These are phyloP conservation scores for Thinopyrum elongatum DNA, from an alignment of 176 grass and related monocot genomes.

Conservation along the genomic window DNA sequence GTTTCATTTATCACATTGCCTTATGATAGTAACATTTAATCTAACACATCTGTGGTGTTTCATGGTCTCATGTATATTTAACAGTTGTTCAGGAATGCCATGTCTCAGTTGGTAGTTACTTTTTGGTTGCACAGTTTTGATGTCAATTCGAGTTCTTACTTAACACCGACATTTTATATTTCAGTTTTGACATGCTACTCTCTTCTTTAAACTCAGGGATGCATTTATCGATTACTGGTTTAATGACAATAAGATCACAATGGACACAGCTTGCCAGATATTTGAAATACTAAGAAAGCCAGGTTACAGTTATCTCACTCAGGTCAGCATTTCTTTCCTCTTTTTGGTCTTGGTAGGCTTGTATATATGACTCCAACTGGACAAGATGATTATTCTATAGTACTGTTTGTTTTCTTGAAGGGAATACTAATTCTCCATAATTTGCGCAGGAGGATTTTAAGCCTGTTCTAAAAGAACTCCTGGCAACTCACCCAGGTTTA, in stretches of 20 bases:
- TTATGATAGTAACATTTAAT: slow-evolving; percentile 5
- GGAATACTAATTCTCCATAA: slow-evolving; percentile 17
- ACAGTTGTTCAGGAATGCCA: not conserved
- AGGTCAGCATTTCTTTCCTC: slow-evolving; percentile 54
- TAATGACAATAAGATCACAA: slow-evolving; percentile 89
- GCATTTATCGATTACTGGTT: slow-evolving; percentile 97
- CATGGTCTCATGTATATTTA: not conserved
- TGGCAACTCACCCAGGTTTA: slow-evolving; percentile 94
- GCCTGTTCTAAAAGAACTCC: slow-evolving; percentile 82
- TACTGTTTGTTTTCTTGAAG: not conserved
- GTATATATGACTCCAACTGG: not conserved
- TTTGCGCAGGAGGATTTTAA: slow-evolving; percentile 91
- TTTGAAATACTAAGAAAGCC: slow-evolving; percentile 87
- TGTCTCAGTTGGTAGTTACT: not conserved
- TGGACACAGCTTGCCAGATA: slow-evolving; percentile 83
- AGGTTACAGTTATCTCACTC: slow-evolving; percentile 59
- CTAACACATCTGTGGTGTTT: not conserved
- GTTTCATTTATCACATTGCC: not conserved
- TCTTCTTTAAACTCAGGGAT: slow-evolving; percentile 59
- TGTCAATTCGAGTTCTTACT: not conserved
- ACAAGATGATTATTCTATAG: slow-evolving; percentile 7
- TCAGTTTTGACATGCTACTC: slow-evolving; percentile 20
- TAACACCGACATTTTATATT: not conserved
- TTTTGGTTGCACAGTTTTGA: not conserved
- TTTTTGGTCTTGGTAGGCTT: not conserved